Evolutionary conservation across 345 rosid genomes (phyloP), one percentile per base, ranked within the genome.

Genomic region (Luvunga scandens): DNA sequence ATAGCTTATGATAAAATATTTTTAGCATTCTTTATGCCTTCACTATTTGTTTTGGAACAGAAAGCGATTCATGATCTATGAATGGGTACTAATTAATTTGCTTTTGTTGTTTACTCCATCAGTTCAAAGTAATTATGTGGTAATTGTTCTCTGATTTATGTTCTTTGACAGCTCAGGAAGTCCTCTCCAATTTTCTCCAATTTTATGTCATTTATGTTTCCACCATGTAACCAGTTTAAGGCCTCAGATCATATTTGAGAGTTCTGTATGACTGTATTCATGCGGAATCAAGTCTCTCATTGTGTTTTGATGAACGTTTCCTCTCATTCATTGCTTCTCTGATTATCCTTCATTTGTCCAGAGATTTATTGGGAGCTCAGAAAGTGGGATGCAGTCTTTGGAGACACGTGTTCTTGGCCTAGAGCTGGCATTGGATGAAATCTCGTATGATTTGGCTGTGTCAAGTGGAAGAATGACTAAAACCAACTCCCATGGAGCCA

Each of bases 391-490:
- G 95, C 89, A 59, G 53, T 87, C 95, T 62, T 74, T 94, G 82
- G 99, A 93, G 85, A 89, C 94, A 10, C 92, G 97, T 34, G 97
- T 96, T 67, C 97, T 89, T 6, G 97, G 97, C 56, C 86, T 96
- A 10, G 99, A 96, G 81, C 69, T 92, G 83, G 94, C 98, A 18
- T 79, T 96, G 79, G 99, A 96, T 84, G 99, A 90, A 81, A 94
- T 96, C 76, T 93, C 99, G 7, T 91, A 92, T 79, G 97, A 96
- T 88, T 84, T 94, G 77, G 95, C 95, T 16, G 91, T 89, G 57
- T 83, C 94, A 56, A 88, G 80, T 71, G 95, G 97, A 81, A 89
- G 94, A 89, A 90, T 93, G 97, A 81, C 88, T 50, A 82, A 81
- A 22, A 78, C 78, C 3, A 76, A 80, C 72, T 84, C 90, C 71